A percentile compares a stretch with the other conserved stretches of the same genome.
Evolutionary conservation across 2,329 filamentous ascomycete species (phyloP).

Genomic region (Penicillium glabrum): DNA sequence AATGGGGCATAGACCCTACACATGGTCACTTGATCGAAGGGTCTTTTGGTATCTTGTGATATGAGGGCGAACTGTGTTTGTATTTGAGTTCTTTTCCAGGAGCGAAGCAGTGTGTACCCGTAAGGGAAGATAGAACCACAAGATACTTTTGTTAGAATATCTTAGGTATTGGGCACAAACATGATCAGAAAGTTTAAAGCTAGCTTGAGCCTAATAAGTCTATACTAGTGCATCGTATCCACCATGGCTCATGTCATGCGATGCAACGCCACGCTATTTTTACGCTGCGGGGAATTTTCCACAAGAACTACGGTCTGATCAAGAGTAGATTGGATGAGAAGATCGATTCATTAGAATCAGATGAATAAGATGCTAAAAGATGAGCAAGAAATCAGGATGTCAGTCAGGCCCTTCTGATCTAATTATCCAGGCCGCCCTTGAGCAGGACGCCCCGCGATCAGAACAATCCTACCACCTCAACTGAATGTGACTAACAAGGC

Average conservation of each 20-base stretch:
- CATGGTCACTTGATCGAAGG: background rate
- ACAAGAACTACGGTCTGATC: background rate
- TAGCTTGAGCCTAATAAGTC: background rate
- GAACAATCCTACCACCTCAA: too few relatives aligned
- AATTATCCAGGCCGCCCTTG: background rate
- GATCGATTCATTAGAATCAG: background rate
- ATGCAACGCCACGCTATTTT: constrained; percentile 6
- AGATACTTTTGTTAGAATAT: background rate
- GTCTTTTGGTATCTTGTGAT: background rate
- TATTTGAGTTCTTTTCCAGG: background rate
- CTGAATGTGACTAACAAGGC: background rate
- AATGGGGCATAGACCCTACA: background rate
- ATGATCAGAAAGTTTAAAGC: background rate
- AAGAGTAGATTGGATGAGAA: background rate
- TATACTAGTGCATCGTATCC: background rate
- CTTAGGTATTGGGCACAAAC: background rate
- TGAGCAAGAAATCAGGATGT: background rate
- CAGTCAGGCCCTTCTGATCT: background rate
- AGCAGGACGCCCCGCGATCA: too few relatives aligned
- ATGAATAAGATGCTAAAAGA: background rate
- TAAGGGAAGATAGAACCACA: too few relatives aligned
- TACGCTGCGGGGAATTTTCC: background rate
- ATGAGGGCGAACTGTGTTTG: background rate
- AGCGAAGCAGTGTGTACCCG: background rate
- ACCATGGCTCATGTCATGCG: background rate